Base-by-base conservation (phyloP, 2,329 filamentous ascomycete genomes). In the Paramyrothecium sp. region DNA sequence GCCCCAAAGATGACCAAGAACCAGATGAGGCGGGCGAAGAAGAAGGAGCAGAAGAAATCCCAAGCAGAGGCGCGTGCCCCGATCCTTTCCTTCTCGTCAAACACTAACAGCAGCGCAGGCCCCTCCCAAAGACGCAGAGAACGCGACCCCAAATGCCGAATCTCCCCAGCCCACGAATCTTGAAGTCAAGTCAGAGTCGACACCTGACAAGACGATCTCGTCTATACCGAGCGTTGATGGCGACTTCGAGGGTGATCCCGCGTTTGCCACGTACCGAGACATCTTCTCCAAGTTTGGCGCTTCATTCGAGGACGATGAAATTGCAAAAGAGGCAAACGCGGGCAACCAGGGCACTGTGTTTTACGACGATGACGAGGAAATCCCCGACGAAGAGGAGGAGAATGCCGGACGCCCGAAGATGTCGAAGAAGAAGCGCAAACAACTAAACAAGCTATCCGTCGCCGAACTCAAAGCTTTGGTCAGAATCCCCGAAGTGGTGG, bases 381-480 rank as follows among this genome's bases (percentile, higher is more conserved):
- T 96, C 61, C 91, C 91, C 7, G 89, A 91, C 61, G 91, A 95
- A 69, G 90, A 92, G 49, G 91, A 96, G 33, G 86, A 90, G 63
- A 83, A 82, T 59, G 78, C 78, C 11, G 78, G 78, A 3, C 82
- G 83, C 65, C 81, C 85, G 10, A 94, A 90, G 66, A 73, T 98
- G 23, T 97, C 93, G 30, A 98, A 97, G 77, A 97, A 97, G 81
- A 94, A 96, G 75, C 85, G 90, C 64, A 99, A 98, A 78, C 87
- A 90, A 75, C 82, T 92, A 70, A 96, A 90, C 77, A 97, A 96
- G 74, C 81, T 98, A 33, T 96, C 94, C 7, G 91, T 99, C 58
- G 95, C 95, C 52, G 92, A 98, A 75, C 84, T 99, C 61, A 99
- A 99, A 76, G 91, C 94, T 7, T 78, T 97, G 56, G 95, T 97